These are phyloP conservation scores for Narthecium ossifragum DNA, from an alignment of 106 monocot genomes.

Conservation along the genomic window DNA sequence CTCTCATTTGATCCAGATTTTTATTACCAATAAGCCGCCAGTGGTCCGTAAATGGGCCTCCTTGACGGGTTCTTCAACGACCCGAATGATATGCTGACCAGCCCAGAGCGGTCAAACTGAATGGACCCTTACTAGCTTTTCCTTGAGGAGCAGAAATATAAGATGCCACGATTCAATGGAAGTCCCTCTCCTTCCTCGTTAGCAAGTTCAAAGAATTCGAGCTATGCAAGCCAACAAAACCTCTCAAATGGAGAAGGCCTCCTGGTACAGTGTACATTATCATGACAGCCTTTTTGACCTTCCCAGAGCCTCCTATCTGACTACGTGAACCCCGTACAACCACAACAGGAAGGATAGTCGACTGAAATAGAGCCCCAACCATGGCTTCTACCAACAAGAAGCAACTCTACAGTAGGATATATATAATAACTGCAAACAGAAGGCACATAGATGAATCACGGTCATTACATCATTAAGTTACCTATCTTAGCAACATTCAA, in stretches of 20 bases:
- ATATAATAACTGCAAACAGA: too few species aligned
- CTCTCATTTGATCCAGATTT: too few species aligned
- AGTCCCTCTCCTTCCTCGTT: slow-evolving; percentile 20
- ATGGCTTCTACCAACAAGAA: slow-evolving; percentile 12
- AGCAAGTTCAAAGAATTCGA: slow-evolving; percentile 23
- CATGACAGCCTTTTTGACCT: slow-evolving; percentile 10
- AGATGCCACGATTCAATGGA: slow-evolving; percentile 30
- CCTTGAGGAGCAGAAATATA: slow-evolving; percentile 28
- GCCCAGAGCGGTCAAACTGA: too few species aligned
- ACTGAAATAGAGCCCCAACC: slow-evolving; percentile 45
- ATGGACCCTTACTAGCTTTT: slow-evolving; percentile 26
- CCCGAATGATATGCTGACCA: too few species aligned
- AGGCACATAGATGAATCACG: not conserved
- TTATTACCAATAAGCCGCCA: too few species aligned
- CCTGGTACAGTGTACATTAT: slow-evolving; percentile 18
- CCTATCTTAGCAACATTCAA: too few species aligned
- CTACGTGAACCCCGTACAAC: slow-evolving; percentile 14
- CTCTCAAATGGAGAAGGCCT: slow-evolving; percentile 18
- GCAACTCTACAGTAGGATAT: too few species aligned
- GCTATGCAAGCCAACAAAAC: slow-evolving; percentile 32
- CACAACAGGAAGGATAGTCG: slow-evolving; percentile 26
- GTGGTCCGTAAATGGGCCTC: too few species aligned
- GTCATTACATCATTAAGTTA: not conserved
- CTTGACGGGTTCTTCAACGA: too few species aligned
- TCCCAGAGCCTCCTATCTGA: slow-evolving; percentile 15